Conservation (phyloP, 305 asterid genomes). For the Nicotiana rustica region DNA sequence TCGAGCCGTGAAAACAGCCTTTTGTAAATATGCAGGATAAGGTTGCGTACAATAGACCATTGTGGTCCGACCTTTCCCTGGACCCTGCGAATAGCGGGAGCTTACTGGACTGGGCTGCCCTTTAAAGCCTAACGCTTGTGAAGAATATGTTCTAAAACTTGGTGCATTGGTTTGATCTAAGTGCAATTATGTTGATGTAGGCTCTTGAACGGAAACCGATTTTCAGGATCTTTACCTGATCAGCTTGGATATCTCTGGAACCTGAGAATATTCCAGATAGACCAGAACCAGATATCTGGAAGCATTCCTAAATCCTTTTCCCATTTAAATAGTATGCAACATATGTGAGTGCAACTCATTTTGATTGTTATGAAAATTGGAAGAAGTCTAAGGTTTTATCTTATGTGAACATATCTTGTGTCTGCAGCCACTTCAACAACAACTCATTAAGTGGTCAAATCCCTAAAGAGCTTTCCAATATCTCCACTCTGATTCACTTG, state of each 20-base stretch:
- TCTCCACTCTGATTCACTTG: constrained; percentile 53
- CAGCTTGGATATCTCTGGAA: constrained; percentile 52
- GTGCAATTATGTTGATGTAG: constrained; percentile 41
- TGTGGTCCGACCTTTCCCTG: too few species aligned
- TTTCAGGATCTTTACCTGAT: constrained; percentile 56
- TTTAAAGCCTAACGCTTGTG: constrained; percentile 25
- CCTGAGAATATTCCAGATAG: constrained; percentile 55
- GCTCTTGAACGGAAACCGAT: constrained; percentile 56
- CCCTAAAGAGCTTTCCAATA: constrained; percentile 49
- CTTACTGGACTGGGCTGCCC: too few species aligned
- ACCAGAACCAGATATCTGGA: constrained; percentile 57
- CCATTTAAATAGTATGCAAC: constrained; percentile 46
- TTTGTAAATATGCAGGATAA: too few species aligned
- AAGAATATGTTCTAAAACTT: constrained; percentile 19
- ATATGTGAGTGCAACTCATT: constrained; percentile 46
- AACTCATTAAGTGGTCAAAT: constrained; percentile 60
- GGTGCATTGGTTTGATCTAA: neutral
- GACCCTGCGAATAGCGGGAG: too few species aligned
- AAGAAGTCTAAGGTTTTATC: constrained; percentile 3
- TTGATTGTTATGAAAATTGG: neutral
- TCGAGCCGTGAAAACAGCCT: too few species aligned
- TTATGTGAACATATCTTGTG: constrained; percentile 27
- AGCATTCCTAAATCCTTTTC: constrained; percentile 50
- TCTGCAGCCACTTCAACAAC: constrained; percentile 62
- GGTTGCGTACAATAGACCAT: too few species aligned